Evolutionary conservation across 192 early-diverging fungal genomes (phyloP), one percentile per base, ranked within the genome.

Genomic region (Geranomyces michiganensis): DNA sequence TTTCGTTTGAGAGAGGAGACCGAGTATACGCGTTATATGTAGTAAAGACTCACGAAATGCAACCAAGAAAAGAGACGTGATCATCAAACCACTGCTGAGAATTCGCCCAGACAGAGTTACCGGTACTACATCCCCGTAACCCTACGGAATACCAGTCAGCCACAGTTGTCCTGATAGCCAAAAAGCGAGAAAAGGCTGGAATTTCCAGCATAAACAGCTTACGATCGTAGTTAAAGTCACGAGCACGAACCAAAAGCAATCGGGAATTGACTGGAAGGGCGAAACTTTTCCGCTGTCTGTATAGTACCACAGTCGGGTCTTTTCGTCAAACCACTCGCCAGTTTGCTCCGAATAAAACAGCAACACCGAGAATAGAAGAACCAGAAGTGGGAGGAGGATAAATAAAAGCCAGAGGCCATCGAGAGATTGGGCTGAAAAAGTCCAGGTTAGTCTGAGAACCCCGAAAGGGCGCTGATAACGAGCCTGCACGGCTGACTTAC

Each of bases 201-300:
- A n/a, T n/a, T n/a, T n/a, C n/a, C n/a, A n/a, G n/a, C n/a, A n/a
- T n/a, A n/a, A n/a, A 10, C 36, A 3, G 10, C 36, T 41, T 10
- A 41, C 73, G 24, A 75, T 70, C 22, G 74, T 76, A 3, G 74
- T 76, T 26, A 76, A 43, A 14, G 74, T 76, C 3, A 76, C 69
- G 4, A 76, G 65, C 10, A 56, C 36, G 49, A 72, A 29, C 69
- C 69, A 76, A 46, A 76, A 76, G 63, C 60, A 72, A 26, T 72
- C 68, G 2, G 74, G 74, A 21, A 76, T 76, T 8, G 68, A 71
- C 36, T 76, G 74, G 56, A 76, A 76, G 10, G 74, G 73, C 24
- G 73, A 69, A 6, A 46, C 58, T 14, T 15, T 26, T 6, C 41
- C 66, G 43, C 7, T 21, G 53, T 56, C 15, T 10, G 59, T 0